Percentiles rank a stretch among this genome's conserved stretches.
Conservation (phyloP, 2,329 filamentous ascomycete species). For the Cladobotryum protrusum region DNA sequence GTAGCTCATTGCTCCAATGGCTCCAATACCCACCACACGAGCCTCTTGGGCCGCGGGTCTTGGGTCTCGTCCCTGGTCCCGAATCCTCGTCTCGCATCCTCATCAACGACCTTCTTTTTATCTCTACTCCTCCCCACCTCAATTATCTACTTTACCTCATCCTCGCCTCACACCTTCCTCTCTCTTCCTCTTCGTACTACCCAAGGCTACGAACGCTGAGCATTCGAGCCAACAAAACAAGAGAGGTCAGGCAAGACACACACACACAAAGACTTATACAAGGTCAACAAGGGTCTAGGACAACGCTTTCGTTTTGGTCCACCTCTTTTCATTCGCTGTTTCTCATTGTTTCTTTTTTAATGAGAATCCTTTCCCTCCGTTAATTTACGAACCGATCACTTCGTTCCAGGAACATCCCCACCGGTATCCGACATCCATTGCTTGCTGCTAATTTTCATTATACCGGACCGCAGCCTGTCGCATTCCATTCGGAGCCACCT, state of each 20-base stretch:
- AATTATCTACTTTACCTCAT: conserved; percentile 6
- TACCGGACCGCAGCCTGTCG: neutral
- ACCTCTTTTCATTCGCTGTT: conserved; percentile 11
- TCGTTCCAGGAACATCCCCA: neutral
- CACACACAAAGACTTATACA: neutral
- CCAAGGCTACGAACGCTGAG: conserved; percentile 1
- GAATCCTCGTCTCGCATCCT: conserved; percentile 3
- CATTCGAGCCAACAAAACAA: conserved; percentile 6
- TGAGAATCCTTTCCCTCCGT: conserved; percentile 7
- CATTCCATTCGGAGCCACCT: neutral
- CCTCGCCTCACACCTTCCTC: conserved; percentile 8
- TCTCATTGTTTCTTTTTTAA: neutral
- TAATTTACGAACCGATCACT: neutral
- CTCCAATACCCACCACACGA: neutral
- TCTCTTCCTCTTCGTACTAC: neutral
- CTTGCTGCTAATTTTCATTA: neutral
- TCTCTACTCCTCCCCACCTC: conserved; percentile 1
- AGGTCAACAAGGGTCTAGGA: conserved; percentile 5
- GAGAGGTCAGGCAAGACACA: neutral
- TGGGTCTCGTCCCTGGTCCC: neutral
- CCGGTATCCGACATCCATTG: neutral
- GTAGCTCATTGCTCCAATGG: neutral
- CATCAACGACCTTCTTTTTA: conserved; percentile 6
- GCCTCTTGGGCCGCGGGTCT: conserved; percentile 4
- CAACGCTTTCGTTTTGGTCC: conserved; percentile 7